phyloP scores from a whole-genome alignment of 2,329 filamentous ascomycete genomes.

The Trichoderma polysporum region DNA sequence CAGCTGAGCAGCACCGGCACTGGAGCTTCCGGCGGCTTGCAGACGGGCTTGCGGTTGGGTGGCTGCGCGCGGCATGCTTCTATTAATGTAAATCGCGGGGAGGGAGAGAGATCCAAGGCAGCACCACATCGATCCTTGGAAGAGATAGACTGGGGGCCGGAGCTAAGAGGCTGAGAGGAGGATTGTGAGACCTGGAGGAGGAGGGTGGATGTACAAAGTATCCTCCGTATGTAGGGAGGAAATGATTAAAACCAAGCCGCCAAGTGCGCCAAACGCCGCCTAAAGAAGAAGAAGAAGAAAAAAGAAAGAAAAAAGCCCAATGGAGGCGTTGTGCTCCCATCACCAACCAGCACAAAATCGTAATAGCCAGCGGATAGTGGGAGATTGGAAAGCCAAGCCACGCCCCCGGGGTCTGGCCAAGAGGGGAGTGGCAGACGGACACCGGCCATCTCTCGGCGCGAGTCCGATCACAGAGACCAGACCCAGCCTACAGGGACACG shows the following conservation, averaged over 20 bases:
- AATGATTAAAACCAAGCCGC: not conserved
- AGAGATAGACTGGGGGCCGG: not conserved
- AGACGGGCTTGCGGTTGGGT: conserved; percentile 13
- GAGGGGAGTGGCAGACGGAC: not conserved
- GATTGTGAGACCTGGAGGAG: conserved; percentile 12
- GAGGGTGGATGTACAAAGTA: not conserved
- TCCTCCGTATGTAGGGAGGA: not conserved
- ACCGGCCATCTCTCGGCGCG: conserved; percentile 17
- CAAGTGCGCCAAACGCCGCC: conserved; percentile 6
- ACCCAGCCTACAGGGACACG: conserved; percentile 1
- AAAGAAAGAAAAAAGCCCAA: not conserved
- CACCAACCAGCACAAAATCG: not conserved
- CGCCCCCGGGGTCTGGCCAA: not conserved
- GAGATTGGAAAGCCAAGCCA: conserved; percentile 4
- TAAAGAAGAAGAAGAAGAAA: not conserved
- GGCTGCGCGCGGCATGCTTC: conserved; percentile 9
- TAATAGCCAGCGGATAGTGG: not conserved
- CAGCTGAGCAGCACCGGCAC: conserved; percentile 14
- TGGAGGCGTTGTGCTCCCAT: not conserved
- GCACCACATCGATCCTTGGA: conserved; percentile 14
- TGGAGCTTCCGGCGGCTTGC: conserved; percentile 16
- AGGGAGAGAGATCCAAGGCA: conserved; percentile 7
- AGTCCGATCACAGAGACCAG: conserved; percentile 11
- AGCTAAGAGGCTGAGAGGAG: not conserved
- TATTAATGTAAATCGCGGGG: conserved; percentile 18